phyloP scores from a whole-genome alignment of 306 rosid species.

The Hippophae tibetana region DNA sequence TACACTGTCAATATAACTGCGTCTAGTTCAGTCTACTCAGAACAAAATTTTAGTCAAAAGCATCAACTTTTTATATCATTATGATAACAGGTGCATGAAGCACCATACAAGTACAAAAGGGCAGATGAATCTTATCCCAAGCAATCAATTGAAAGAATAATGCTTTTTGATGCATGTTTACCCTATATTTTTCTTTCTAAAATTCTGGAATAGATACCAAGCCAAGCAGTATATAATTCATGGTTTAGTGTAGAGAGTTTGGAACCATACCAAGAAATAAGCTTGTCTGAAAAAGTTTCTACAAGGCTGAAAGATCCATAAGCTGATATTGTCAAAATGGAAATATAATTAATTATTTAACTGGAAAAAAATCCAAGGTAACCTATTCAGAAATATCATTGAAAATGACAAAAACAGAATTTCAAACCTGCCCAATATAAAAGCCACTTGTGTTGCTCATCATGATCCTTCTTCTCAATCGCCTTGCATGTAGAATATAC shows the following conservation, averaged over 20 bases:
- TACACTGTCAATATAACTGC: no score
- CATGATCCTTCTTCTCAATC: constrained; percentile 58
- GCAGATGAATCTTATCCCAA: no score
- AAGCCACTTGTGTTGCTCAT: constrained; percentile 72
- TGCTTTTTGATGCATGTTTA: no score
- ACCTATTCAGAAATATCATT: background rate
- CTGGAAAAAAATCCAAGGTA: background rate
- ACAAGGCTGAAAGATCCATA: constrained; percentile 85
- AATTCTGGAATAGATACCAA: no score
- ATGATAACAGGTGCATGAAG: no score
- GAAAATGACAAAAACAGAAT: background rate
- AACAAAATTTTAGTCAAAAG: no score
- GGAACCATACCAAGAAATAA: constrained; percentile 69
- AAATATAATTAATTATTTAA: background rate
- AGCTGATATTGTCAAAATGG: constrained; percentile 35
- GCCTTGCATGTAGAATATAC: constrained; percentile 90
- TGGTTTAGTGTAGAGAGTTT: constrained; percentile 6
- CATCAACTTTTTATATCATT: no score
- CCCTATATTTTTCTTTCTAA: no score
- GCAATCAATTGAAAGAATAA: no score
- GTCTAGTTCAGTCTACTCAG: no score
- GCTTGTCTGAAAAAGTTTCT: constrained; percentile 70
- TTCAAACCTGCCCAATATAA: constrained; percentile 80
- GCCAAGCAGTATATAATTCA: background rate
- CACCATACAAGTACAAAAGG: no score